Evolutionary conservation across 805 yeast genomes (phyloP), one percentile per base, ranked within the genome.

Genomic region (Suhomyces pyralidae): DNA sequence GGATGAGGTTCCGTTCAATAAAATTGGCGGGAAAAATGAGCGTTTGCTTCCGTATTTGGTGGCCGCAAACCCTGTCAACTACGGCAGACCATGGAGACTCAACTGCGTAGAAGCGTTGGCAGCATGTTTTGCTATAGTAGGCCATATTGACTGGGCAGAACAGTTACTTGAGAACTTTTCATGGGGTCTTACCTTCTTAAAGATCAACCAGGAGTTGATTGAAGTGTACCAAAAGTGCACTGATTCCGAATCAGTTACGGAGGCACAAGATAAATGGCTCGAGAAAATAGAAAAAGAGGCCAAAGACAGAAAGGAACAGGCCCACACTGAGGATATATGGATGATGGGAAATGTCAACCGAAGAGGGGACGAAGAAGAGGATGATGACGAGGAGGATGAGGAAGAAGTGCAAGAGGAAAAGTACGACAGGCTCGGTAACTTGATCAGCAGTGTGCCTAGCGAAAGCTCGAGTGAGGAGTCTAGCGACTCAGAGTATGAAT

Each of bases 81-180:
- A 94, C 62, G 99, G 99, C 5, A 80, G 87, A 61, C 97, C 99
- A 0, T 92, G 97, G 98, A 81, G 85, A 61, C 74, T 94, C 52
- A 94, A 94, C 69, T 94, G 99, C 69, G 99, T 90, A 5, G 99
- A 94, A 67, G 99, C 99, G 0, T 73, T 94, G 40, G 99, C 99
- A 1, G 98, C 99, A 0, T 90, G 97, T 63, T 87, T 94, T 64
- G 96, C 96, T 1, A 92, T 94, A 52, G 93, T 91, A 2, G 98
- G 97, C 0, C 92, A 84, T 58, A 73, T 74, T 44, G 97, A 92
- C 58, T 90, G 96, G 96, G 98, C 99, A 0, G 81, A 78, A 19
- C 79, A 81, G 55, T 77, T 93, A 15, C 70, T 94, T 56, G 78
- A 82, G 46, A 83, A 92, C 63, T 94, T 94, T 63, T 85, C 96